Base-by-base conservation (phyloP, 2,329 filamentous ascomycete genomes). In the Colletotrichum noveboracense region DNA sequence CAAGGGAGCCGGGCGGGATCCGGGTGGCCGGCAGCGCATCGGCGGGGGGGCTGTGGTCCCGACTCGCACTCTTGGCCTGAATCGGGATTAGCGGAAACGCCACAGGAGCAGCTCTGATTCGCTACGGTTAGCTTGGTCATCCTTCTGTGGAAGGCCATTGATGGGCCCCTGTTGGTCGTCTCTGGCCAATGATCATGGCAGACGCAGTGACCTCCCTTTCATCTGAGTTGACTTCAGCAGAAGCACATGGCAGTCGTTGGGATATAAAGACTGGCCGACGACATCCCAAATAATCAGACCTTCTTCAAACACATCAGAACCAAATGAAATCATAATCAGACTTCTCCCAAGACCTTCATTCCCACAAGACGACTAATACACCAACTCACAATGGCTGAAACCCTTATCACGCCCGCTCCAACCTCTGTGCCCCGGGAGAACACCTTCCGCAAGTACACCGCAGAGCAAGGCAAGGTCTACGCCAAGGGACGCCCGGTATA, bases 391-490 rank as follows among this genome's bases (percentile, higher is more conserved):
- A 75, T 75, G 73, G 8, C 69, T 18, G 69, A 72, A 10, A n/a
- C 32, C 30, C 30, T 18, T 34, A 10, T 56, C 64, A 55, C 56
- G 21, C 21, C 74, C 58, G 32, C 64, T 65, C 60, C 13, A 55
- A 21, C 43, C 24, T 56, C 73, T 8, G 26, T 30, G 13, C 56
- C 32, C 30, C 36, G 62, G 10, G 77, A 79, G 70, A 79, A 81
- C 30, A 90, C 87, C 1, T 90, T 91, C 81, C 82, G 84, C 32
- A 79, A 82, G 34, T 90, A 87, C 81, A 86, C 80, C 55, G 76
- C 83, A 13, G 80, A 85, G 4, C 85, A 90, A 76, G 88, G 86
- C 30, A 77, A 83, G 5, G 76, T 78, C 6, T 91, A 91, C 77
- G 86, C 88, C 21, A 75, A 83, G 21, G 70, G 78, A 66, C 87